These are phyloP conservation scores for Pythium coloratum DNA, from an alignment of 352 stramenopile genomes.

Conservation along the genomic window DNA sequence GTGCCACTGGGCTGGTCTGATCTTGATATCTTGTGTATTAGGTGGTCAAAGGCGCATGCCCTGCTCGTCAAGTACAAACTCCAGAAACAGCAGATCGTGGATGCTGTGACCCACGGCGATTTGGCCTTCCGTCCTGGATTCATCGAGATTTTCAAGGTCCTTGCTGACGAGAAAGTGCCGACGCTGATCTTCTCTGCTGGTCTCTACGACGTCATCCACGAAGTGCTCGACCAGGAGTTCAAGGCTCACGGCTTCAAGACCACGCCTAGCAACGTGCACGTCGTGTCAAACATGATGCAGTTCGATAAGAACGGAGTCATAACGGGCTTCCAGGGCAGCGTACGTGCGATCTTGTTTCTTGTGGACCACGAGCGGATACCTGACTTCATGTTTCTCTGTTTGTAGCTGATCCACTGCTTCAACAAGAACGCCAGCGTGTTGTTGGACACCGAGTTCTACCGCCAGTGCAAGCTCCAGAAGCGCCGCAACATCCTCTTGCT, in stretches of 20 bases:
- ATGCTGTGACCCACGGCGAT: slow-evolving; percentile 51
- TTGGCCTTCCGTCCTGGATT: slow-evolving; percentile 62
- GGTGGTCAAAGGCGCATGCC: slow-evolving; percentile 49
- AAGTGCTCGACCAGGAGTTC: slow-evolving; percentile 53
- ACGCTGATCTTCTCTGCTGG: slow-evolving; percentile 74
- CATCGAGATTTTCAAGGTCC: slow-evolving; percentile 57
- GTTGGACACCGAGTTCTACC: slow-evolving; percentile 59
- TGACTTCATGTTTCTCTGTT: background rate
- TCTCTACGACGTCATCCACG: slow-evolving; percentile 77
- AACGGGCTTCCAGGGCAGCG: slow-evolving; percentile 54
- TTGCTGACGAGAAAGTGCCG: slow-evolving; percentile 57
- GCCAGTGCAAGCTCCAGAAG: slow-evolving; percentile 44
- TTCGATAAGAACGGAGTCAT: slow-evolving; percentile 48
- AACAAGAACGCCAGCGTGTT: slow-evolving; percentile 81
- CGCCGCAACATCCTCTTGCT: slow-evolving; percentile 69
- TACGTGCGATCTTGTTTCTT: slow-evolving; percentile 19
- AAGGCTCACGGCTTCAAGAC: slow-evolving; percentile 17
- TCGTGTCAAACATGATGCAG: slow-evolving; percentile 80
- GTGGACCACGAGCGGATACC: too few relatives aligned
- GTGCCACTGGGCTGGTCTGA: too few relatives aligned
- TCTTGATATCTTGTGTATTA: background rate
- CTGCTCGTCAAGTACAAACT: slow-evolving; percentile 63
- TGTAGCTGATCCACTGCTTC: slow-evolving; percentile 62
- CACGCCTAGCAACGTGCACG: slow-evolving; percentile 56
- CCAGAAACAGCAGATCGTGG: slow-evolving; percentile 37